Conservation (phyloP, 2,329 filamentous ascomycete genomes). For the Fusarium odoratissimum region DNA sequence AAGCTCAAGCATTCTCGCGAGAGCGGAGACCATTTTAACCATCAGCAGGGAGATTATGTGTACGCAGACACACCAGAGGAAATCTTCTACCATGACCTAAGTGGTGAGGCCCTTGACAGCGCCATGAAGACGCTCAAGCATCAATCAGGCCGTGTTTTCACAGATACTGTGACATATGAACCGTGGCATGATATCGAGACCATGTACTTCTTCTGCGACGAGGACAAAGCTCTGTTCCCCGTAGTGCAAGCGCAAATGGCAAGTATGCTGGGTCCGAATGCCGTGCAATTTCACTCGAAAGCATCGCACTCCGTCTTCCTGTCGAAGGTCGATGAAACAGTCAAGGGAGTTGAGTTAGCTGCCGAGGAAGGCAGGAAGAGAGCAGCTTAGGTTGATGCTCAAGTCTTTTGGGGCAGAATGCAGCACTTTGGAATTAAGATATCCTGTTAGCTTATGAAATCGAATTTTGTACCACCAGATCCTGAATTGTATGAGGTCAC, state of each 20-base stretch:
- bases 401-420: accelerated
- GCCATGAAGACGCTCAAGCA: constrained; percentile 24
- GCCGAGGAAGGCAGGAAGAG: constrained; percentile 9
- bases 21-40: background rate
- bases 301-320: constrained; percentile 34
- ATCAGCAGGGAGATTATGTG: constrained; percentile 20
- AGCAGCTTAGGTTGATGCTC: background rate
- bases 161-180: constrained; percentile 39
- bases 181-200: constrained; percentile 46
- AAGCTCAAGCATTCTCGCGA: accelerated
- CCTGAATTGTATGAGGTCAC: accelerated
- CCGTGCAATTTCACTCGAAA: constrained; percentile 4
- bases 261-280: constrained; percentile 4
- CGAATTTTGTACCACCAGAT: background rate
- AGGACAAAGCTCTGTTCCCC: constrained; percentile 41
- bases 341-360: constrained; percentile 31
- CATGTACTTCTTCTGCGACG: constrained; percentile 41
- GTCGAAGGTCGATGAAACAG: constrained; percentile 23
- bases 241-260: constrained; percentile 40
- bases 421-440: background rate
- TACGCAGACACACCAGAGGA: constrained; percentile 16
- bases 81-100: constrained; percentile 45
- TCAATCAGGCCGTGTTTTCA: constrained; percentile 32
- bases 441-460: background rate
- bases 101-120: constrained; percentile 12